Conservation (phyloP, 2,329 filamentous ascomycete genomes). For the Venturiaceae sp. region DNA sequence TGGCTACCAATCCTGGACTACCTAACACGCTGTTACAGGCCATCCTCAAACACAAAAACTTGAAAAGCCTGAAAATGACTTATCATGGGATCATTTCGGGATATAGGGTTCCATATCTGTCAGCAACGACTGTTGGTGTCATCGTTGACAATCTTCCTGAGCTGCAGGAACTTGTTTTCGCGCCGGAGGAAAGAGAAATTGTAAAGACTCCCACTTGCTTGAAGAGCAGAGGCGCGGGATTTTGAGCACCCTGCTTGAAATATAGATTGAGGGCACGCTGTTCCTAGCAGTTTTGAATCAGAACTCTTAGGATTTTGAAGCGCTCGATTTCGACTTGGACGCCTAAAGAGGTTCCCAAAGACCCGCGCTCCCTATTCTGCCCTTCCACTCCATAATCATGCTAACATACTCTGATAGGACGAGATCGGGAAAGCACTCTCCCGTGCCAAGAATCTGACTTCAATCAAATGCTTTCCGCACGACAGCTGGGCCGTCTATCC, state of each 20-base stretch:
- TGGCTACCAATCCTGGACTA: not conserved
- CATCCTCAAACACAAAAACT: constrained; percentile 1
- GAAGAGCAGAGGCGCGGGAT: no score
- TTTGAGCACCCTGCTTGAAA: no score
- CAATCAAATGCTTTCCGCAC: not conserved
- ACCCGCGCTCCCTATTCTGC: no score
- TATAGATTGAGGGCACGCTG: no score
- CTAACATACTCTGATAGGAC: not conserved
- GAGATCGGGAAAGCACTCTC: not conserved
- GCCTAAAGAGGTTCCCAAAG: no score
- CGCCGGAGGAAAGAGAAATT: not conserved
- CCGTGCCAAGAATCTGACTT: not conserved
- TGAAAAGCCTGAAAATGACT: not conserved
- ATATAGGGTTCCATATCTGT: not conserved
- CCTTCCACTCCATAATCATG: no score
- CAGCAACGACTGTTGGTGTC: not conserved
- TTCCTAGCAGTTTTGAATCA: no score
- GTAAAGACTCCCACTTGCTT: not conserved
- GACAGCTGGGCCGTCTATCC: not conserved
- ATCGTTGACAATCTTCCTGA: constrained; percentile 1
- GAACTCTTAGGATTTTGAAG: no score
- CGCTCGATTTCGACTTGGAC: no score
- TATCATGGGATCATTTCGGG: not conserved
- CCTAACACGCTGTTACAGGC: not conserved
- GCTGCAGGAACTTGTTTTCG: not conserved